Conservation (phyloP, 495 filamentous ascomycete species). For the Hyaloscypha variabilis region DNA sequence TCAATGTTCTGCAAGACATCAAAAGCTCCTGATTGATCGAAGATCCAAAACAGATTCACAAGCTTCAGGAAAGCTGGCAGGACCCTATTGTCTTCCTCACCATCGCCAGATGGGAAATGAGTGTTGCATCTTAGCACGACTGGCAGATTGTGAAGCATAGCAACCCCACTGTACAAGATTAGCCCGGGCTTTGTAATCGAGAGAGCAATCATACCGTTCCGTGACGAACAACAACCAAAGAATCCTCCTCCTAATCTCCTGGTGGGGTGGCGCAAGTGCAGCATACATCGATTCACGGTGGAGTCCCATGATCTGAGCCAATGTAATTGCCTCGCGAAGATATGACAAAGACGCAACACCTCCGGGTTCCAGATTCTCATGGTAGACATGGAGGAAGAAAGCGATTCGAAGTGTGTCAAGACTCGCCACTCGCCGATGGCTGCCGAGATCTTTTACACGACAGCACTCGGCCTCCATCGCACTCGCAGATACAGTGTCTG, state of each 20-base stretch:
- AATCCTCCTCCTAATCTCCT: constrained; percentile 44
- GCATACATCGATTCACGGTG: constrained; percentile 43
- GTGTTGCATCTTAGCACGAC: constrained; percentile 40
- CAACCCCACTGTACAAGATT: constrained; percentile 35
- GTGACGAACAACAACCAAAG: constrained; percentile 50
- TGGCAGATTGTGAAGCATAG: constrained; percentile 48
- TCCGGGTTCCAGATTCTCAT: constrained; percentile 45
- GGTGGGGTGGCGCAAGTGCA: constrained; percentile 31
- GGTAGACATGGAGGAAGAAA: constrained; percentile 51
- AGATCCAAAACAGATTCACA: constrained; percentile 44
- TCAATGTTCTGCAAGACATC: constrained; percentile 39
- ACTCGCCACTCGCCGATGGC: constrained; percentile 29
- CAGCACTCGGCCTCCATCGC: constrained; percentile 33
- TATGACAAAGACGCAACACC: constrained; percentile 43
- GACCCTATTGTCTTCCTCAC: constrained; percentile 38
- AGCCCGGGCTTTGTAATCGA: background rate
- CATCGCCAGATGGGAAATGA: constrained; percentile 35
- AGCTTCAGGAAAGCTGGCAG: constrained; percentile 47
- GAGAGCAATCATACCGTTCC: constrained; percentile 35
- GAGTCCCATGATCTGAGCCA: constrained; percentile 48
- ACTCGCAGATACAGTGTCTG: constrained; percentile 31
- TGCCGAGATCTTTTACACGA: background rate
- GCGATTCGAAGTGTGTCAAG: constrained; percentile 38
- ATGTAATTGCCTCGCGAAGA: constrained; percentile 46
- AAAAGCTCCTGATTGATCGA: constrained; percentile 43